phyloP scores from a whole-genome alignment of 1,284 basidiomycete species.

The Xerocomus minutiporus region DNA sequence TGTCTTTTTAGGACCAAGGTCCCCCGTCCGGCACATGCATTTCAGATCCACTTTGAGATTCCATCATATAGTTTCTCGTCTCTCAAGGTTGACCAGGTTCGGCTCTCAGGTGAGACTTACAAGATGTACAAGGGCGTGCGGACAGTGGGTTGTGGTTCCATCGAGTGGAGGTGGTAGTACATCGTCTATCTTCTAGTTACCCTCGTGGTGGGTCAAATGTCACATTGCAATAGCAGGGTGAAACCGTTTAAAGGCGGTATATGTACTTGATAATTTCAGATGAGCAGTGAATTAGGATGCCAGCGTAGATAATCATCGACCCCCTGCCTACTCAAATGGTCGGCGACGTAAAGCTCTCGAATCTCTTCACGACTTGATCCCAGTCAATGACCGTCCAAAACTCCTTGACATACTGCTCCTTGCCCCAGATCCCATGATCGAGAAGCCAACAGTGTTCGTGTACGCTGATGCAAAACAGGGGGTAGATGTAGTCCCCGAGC shows the following conservation, averaged over 20 bases:
- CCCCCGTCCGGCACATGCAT: conserved; percentile 61
- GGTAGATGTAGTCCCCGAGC: conserved; percentile 60
- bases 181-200: background rate
- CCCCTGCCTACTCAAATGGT: background rate
- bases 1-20: conserved; percentile 29
- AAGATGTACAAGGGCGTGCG: conserved; percentile 83
- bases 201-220: background rate
- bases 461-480: conserved; percentile 81
- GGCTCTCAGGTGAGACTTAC: conserved; percentile 75
- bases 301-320: background rate
- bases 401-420: conserved; percentile 82
- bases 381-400: conserved; percentile 92
- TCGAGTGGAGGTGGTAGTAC: conserved; percentile 70
- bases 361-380: conserved; percentile 54
- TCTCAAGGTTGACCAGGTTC: conserved; percentile 81
- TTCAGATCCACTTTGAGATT: conserved; percentile 70
- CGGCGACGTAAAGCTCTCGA: conserved; percentile 21
- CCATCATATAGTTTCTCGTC: conserved; percentile 73
- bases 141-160: conserved; percentile 52
- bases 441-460: conserved; percentile 93
- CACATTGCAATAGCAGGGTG: background rate
- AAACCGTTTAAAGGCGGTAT: conserved; percentile 4
- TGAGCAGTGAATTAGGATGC: conserved; percentile 23
- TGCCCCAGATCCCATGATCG: conserved; percentile 92
- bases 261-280: conserved; percentile 12